Evolutionary conservation across 768 basidiomycete genomes (phyloP).

Genomic region (Leccinum boreale): DNA sequence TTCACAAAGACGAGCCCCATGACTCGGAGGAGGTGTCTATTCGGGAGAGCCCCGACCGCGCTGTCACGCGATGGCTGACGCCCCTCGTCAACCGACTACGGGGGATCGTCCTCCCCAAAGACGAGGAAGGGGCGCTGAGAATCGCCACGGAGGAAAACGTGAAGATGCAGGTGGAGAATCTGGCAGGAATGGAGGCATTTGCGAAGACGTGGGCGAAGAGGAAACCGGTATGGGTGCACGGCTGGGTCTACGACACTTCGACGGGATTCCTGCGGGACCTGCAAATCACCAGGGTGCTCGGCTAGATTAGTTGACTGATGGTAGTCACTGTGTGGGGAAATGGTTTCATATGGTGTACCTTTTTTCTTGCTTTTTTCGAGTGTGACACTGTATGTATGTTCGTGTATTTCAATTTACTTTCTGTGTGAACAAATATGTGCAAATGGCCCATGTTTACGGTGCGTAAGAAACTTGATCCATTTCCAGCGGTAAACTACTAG

Average conservation of each 20-base stretch:
- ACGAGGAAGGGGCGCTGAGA: conserved; percentile 29
- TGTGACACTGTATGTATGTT: no score
- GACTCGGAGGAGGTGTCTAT: no score
- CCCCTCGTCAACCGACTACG: conserved; percentile 57
- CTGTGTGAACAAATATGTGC: no score
- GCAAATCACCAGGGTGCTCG: conserved; percentile 41
- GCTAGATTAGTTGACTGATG: not conserved
- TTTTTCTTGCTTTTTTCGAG: no score
- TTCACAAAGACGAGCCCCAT: conserved; percentile 16
- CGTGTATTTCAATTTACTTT: no score
- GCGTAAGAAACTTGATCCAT: no score
- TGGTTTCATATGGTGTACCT: no score
- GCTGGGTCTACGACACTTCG: conserved; percentile 68
- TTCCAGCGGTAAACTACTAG: no score
- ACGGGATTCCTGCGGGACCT: conserved; percentile 59
- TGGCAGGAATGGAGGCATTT: conserved; percentile 41
- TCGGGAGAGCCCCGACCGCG: conserved; percentile 33
- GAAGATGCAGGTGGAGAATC: conserved; percentile 47
- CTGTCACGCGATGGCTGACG: conserved; percentile 68
- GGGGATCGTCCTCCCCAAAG: conserved; percentile 34
- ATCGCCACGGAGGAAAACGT: conserved; percentile 51
- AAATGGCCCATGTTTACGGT: no score
- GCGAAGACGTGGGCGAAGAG: conserved; percentile 33
- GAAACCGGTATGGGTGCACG: conserved; percentile 59
- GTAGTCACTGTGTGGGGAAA: no score